phyloP scores from a whole-genome alignment of 331 rosid species.

The Telfairia occidentalis region DNA sequence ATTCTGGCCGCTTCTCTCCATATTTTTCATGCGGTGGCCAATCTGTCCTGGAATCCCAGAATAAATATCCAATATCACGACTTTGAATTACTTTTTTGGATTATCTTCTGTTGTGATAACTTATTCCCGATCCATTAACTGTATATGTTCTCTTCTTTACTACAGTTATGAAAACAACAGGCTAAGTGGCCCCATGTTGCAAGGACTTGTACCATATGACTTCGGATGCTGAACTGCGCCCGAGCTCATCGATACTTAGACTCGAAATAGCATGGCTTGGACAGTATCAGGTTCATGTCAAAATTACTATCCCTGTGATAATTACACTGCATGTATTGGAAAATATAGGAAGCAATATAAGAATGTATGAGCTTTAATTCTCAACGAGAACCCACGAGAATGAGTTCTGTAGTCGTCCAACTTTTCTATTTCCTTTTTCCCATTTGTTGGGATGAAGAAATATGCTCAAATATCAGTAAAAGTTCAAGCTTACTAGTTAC shows the following conservation, averaged over 20 bases:
- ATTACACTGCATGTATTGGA: neutral
- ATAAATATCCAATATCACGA: neutral
- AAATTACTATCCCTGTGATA: neutral
- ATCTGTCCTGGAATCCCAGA: neutral
- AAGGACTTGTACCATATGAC: slow-evolving; percentile 78
- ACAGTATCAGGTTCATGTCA: neutral
- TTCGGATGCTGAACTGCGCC: slow-evolving; percentile 55
- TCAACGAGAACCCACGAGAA: neutral
- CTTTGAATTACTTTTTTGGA: neutral
- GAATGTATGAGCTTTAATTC: neutral
- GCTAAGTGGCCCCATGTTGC: slow-evolving; percentile 73
- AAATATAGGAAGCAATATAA: slow-evolving; percentile 1
- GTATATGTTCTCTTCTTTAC: neutral
- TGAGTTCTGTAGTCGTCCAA: neutral
- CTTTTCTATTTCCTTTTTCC: neutral
- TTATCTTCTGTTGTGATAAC: neutral
- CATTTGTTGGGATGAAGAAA: neutral
- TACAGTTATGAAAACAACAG: slow-evolving; percentile 70
- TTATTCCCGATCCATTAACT: neutral
- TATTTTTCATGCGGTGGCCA: neutral
- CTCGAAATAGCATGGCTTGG: neutral
- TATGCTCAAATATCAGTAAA: neutral
- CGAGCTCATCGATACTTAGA: neutral
- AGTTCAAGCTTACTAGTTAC: neutral
- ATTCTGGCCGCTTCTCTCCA: neutral